Conservation (phyloP, 179 eudicot species). For the Beta macrorhiza region DNA sequence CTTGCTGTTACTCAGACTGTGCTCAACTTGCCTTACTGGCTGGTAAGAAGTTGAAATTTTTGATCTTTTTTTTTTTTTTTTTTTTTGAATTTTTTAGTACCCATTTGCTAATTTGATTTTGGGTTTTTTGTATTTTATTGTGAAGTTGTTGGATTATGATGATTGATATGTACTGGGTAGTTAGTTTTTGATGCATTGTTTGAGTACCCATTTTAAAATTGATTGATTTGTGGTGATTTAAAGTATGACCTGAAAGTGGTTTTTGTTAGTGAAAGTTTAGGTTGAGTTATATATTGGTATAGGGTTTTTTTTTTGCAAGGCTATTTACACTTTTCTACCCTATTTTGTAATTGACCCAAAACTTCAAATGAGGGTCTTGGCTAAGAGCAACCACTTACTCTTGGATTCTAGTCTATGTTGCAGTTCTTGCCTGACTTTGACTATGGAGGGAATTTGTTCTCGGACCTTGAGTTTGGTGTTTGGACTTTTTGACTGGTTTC, state of each 20-base stretch:
- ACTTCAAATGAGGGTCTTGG: not conserved
- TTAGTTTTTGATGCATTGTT: not conserved
- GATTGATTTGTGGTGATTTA: not conserved
- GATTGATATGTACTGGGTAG: not conserved
- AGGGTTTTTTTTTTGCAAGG: not conserved
- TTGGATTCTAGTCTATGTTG: not conserved
- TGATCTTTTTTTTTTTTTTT: not conserved
- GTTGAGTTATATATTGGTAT: not conserved
- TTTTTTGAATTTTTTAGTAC: not conserved
- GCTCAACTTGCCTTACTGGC: constrained; percentile 64
- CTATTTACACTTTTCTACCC: not conserved
- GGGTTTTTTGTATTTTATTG: not conserved
- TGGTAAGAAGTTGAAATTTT: constrained; percentile 35
- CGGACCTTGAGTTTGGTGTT: not conserved
- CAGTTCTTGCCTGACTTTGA: not conserved
- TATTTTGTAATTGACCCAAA: not conserved
- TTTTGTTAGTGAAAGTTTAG: not conserved
- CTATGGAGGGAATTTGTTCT: not conserved
- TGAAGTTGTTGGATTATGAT: constrained; percentile 2
- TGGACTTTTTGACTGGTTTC: not conserved
- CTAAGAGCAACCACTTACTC: not conserved
- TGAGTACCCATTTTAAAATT: not conserved
- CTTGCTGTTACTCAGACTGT: constrained; percentile 74
- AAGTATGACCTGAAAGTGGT: not conserved
- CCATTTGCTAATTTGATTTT: not conserved